phyloP scores from a whole-genome alignment of 495 filamentous ascomycete species.

The Aeminium ludgeri region DNA sequence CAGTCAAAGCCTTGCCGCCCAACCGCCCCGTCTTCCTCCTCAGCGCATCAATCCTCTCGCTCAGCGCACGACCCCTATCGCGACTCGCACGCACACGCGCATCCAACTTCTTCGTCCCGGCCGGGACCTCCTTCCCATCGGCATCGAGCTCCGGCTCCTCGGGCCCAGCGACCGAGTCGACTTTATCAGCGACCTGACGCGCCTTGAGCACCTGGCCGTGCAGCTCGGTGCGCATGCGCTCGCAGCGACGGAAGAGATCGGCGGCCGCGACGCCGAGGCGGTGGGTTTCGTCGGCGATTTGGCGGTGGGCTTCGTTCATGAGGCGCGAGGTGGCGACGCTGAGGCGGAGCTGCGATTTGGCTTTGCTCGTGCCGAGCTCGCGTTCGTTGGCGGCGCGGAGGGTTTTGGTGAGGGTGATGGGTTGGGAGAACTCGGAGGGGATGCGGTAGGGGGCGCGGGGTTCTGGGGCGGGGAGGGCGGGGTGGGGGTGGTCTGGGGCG shows the following conservation, averaged over 20 bases:
- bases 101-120: conserved; percentile 38
- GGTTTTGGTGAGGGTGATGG: conserved; percentile 41
- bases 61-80: conserved; percentile 41
- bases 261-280: conserved; percentile 55
- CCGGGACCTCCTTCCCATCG: conserved; percentile 18
- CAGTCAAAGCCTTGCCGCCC: conserved; percentile 46
- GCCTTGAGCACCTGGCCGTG: conserved; percentile 42
- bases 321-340: conserved; percentile 59
- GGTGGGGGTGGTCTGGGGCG: conserved; percentile 3
- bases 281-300: conserved; percentile 57
- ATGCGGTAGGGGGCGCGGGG: conserved; percentile 54
- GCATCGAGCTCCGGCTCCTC: conserved; percentile 28
- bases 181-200: conserved; percentile 28
- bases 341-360: conserved; percentile 57
- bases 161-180: conserved; percentile 45
- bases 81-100: conserved; percentile 42
- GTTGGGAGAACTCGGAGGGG: conserved; percentile 42
- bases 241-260: conserved; percentile 65
- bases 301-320: conserved; percentile 58
- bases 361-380: conserved; percentile 35
- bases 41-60: conserved; percentile 46
- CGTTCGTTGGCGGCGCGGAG: conserved; percentile 43
- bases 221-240: conserved; percentile 55
- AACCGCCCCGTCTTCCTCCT: conserved; percentile 41
- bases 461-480: conserved; percentile 20